phyloP scores from a whole-genome alignment of 1,284 basidiomycete genomes.

The Fomes fomentarius region DNA sequence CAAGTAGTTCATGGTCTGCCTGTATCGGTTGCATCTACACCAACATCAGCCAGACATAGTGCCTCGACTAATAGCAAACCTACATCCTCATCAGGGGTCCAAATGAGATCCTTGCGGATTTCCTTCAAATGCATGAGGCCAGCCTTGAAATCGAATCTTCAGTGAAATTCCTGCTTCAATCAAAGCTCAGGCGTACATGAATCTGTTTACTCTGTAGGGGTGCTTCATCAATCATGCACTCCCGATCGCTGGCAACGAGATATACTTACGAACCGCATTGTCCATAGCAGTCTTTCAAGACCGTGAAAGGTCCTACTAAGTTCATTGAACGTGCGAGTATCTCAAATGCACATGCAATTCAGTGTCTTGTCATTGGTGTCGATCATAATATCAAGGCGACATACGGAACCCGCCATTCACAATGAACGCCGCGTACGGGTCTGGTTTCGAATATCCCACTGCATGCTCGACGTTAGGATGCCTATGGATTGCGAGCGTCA shows the following conservation, averaged over 20 bases:
- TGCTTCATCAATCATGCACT: background rate
- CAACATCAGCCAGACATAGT: too few relatives aligned
- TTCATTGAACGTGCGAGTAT: background rate
- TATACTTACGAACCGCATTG: background rate
- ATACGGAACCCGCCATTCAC: background rate
- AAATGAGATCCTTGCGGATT: background rate
- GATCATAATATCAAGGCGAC: background rate
- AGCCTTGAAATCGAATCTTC: background rate
- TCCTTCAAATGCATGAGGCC: background rate
- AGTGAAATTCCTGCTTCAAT: background rate
- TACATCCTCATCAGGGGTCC: slow-evolving; percentile 1
- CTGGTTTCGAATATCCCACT: background rate
- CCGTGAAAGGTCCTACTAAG: background rate
- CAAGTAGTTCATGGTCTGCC: background rate
- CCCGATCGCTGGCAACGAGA: too few relatives aligned
- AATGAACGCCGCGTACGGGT: background rate
- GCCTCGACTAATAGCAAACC: too few relatives aligned
- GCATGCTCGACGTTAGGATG: background rate
- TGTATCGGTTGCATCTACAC: background rate
- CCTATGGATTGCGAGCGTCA: background rate
- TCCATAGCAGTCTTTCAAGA: background rate
- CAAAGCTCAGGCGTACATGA: background rate
- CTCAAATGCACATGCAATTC: background rate
- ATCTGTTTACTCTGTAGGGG: background rate
- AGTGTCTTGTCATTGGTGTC: background rate